Conservation (phyloP, 2,329 filamentous ascomycete genomes). For the Trichoderma sp. region DNA sequence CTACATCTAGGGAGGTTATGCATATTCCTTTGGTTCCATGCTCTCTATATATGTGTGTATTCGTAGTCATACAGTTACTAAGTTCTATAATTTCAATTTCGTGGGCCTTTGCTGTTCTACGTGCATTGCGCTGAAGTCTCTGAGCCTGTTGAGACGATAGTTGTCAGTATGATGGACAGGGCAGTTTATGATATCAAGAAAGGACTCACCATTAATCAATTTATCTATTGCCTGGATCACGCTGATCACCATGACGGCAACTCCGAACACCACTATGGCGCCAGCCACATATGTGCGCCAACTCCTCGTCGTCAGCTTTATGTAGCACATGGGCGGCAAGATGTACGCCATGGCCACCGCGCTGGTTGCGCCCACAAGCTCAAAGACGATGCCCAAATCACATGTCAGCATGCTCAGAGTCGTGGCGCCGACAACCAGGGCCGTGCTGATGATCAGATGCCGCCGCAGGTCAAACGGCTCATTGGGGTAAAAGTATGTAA, state of each 20-base stretch:
- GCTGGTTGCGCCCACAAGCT: conserved; percentile 92
- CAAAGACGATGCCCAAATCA: conserved; percentile 91
- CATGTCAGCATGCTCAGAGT: conserved; percentile 81
- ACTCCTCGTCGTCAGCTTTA: conserved; percentile 81
- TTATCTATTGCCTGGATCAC: conserved; percentile 73
- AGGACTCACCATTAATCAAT: conserved; percentile 55
- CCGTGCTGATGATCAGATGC: conserved; percentile 84
- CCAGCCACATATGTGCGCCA: conserved; percentile 75
- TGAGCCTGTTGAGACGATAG: not conserved
- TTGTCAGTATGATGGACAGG: not conserved
- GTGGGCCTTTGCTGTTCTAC: conserved; percentile 11
- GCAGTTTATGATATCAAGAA: not conserved
- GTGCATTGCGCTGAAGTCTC: conserved; percentile 25
- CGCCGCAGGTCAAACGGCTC: conserved; percentile 80
- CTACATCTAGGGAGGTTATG: conserved; percentile 6
- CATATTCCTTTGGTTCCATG: conserved; percentile 20
- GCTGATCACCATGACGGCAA: conserved; percentile 79
- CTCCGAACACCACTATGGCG: conserved; percentile 76
- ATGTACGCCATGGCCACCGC: conserved; percentile 95
- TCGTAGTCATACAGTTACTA: conserved; percentile 21
- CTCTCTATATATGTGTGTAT: conserved; percentile 17
- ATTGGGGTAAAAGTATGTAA: conserved; percentile 73
- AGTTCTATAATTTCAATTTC: conserved; percentile 14
- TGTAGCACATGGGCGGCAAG: conserved; percentile 89
- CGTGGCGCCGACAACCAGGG: conserved; percentile 80